Conservation (phyloP, 2,329 filamentous ascomycete genomes). For the Beauveria brongniartii region DNA sequence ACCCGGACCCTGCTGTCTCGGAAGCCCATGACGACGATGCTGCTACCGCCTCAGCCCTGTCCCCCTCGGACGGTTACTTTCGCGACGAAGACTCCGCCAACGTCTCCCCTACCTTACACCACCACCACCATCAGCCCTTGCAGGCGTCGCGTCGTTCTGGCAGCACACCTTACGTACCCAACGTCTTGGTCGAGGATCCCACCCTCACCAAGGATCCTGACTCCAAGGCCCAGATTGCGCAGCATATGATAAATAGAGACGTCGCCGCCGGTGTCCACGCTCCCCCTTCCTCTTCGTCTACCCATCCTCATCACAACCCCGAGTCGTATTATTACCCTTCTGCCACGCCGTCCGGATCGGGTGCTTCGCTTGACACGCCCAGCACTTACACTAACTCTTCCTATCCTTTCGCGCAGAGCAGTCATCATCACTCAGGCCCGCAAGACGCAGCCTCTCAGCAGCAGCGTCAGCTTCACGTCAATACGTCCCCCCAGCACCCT, state of each 20-base stretch:
- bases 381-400: conserved; percentile 10
- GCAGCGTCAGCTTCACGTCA: conserved; percentile 3
- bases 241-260: conserved; percentile 26
- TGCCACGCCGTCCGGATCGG: conserved; percentile 2
- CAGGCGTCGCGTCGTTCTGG: conserved; percentile 19
- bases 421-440: conserved; percentile 14
- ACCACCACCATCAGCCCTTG: conserved; percentile 16
- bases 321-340: neutral
- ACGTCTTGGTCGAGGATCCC: conserved; percentile 42
- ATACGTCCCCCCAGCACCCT: neutral
- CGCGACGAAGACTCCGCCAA: conserved; percentile 23
- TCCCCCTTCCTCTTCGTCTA: conserved; percentile 7
- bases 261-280: conserved; percentile 3
- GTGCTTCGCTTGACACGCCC: conserved; percentile 6
- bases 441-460: conserved; percentile 11
- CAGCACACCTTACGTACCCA: conserved; percentile 36
- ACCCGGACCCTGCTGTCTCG: conserved; percentile 16
- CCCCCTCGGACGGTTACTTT: conserved; percentile 47
- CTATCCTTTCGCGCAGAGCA: neutral
- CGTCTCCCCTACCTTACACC: conserved; percentile 16
- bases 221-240: conserved; percentile 37
- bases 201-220: conserved; percentile 28
- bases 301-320: conserved; percentile 11
- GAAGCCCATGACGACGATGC: conserved; percentile 9
- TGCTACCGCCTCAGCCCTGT: conserved; percentile 24